These are phyloP conservation scores for Vanderwaltozyma verrucispora DNA, from an alignment of 805 yeast species.

Conservation along the genomic window DNA sequence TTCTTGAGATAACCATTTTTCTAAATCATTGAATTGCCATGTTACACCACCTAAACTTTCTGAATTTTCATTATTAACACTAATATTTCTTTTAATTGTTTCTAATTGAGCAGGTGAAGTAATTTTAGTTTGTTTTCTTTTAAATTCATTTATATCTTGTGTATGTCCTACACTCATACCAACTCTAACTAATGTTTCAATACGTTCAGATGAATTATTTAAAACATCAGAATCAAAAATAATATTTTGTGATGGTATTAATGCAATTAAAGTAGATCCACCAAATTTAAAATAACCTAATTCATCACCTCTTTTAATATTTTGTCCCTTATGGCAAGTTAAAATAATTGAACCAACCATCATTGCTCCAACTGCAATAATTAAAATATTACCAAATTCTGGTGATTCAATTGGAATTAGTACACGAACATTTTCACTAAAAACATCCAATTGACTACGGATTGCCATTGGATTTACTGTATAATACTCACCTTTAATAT, in stretches of 20 bases:
- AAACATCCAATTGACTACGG: conserved; percentile 78
- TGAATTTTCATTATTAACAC: conserved; percentile 17
- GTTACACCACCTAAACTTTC: conserved; percentile 12
- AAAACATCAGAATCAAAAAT: conserved; percentile 65
- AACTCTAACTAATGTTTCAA: conserved; percentile 78
- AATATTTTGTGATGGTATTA: conserved; percentile 45
- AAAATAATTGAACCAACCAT: conserved; percentile 90
- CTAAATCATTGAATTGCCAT: conserved; percentile 22
- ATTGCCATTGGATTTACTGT: conserved; percentile 98
- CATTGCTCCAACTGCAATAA: conserved; percentile 93
- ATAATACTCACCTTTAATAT: conserved; percentile 82
- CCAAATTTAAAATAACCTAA: conserved; percentile 94
- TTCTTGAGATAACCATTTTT: conserved; percentile 8
- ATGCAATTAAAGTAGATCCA: conserved; percentile 72
- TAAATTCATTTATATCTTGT: conserved; percentile 38
- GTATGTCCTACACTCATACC: conserved; percentile 90
- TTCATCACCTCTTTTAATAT: conserved; percentile 62
- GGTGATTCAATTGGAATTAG: conserved; percentile 66
- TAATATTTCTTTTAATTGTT: conserved; percentile 21
- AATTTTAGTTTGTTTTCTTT: conserved; percentile 35
- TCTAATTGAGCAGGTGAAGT: conserved; percentile 18
- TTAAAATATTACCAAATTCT: conserved; percentile 66
- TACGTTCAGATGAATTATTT: conserved; percentile 52
- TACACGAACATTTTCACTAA: conserved; percentile 80
- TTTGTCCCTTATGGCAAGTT: conserved; percentile 51